Evolutionary conservation across 805 yeast genomes (phyloP), one percentile per base, ranked within the genome.

Genomic region (Ogataea saltuana): DNA sequence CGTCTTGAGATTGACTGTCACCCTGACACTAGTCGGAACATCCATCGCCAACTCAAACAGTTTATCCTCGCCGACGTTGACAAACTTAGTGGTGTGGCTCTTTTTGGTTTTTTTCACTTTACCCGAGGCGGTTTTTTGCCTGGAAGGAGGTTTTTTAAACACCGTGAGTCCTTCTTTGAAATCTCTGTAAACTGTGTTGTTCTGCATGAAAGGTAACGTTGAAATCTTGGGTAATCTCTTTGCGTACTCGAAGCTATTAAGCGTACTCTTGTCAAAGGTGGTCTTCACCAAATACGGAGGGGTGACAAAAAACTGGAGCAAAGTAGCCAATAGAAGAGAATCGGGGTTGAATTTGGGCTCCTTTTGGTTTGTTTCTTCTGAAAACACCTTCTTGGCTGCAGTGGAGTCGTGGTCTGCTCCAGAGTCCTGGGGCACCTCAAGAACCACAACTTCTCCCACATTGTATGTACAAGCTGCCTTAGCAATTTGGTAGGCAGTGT

Each of bases 251-350:
- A 85, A 78, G 57, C 78, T 74, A 27, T 67, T 61, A 19, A 62
- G 45, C 19, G 51, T 46, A 47, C 71, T 66, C 48, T 74, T 71
- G 25, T 58, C 57, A 67, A 88, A 87, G 4, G 83, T 72, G 2
- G 81, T 64, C 47, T 82, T 81, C 15, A 81, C 76, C 32, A 89
- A 69, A 58, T 89, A 87, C 37, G 88, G 85, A 1, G 97, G 96
- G 0, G 96, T 88, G 12, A 88, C 80, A 56, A 87, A 87, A 59
- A 69, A 88, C 59, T 88, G 95, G 44, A 89, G 66, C 29, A 89
- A 68, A 1, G 82, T 70, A 1, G 91, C 89, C 42, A 88, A 72
- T 6, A 81, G 56, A 58, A 81, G 63, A 0, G 82, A 66, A 27
- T 70, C 69, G 6, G 34, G n/a, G 53, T 44, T 25, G 50, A 42